Evolutionary conservation across 768 basidiomycete genomes (phyloP), one percentile per base, ranked within the genome.

Genomic region (Collybia mongolica): DNA sequence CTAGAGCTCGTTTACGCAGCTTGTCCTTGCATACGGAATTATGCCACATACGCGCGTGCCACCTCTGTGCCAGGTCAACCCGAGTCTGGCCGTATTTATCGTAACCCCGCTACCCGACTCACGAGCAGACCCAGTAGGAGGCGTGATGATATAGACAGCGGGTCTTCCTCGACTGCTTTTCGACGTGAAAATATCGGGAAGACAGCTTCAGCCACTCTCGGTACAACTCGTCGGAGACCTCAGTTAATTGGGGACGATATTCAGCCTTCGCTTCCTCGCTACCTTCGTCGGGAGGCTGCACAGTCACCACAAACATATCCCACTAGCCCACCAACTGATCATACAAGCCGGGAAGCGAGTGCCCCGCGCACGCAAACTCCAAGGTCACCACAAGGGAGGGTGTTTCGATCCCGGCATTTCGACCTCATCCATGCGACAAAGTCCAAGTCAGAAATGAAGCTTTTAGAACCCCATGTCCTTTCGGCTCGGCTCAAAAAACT

Each of bases 381-480:
- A 48, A 50, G 37, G 35, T 52, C n/a, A 45, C 52, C 44, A 53
- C 50, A 35, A 53, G 47, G 52, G 32, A 49, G 29, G 1, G 49
- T 60, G 17, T 72, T 62, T 54, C 69, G 76, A 49, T 76, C 75
- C 18, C 70, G 65, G 36, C 70, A 78, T 56, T 70, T 69, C 55
- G 65, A 75, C 50, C 64, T 73, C 11, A 56, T 63, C 5, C 53
- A 57, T 15, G 56, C 61, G 32, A 49, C 56, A 38, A 57, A 55
- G 32, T 24, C 59, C 44, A 71, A 67, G 58, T 46, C 65, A 3
- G 58, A 65, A 32, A 61, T 72, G 28, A 68, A 65, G 38, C 70
- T 80, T 12, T 75, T 91, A 17, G 74, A 80, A 39, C 88, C 89
- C 11, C 78, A 86, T 62, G 72, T 80, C 1, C 80, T 91, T 22